Evolutionary conservation across 805 yeast genomes (phyloP).

Genomic region (Sugiyamaella floridensis): DNA sequence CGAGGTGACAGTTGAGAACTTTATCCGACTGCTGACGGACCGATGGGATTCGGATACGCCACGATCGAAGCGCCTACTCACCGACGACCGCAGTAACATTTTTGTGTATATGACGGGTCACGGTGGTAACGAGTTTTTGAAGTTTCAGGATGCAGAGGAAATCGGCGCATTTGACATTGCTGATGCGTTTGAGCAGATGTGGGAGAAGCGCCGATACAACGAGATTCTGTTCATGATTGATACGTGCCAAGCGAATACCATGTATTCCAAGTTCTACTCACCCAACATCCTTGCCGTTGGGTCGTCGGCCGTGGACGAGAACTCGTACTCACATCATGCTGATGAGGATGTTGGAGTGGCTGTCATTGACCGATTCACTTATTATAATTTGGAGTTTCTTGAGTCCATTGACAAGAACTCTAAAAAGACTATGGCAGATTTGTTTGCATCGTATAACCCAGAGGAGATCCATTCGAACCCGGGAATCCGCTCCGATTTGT

Average conservation of each 20-base stretch:
- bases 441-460: constrained; percentile 77
- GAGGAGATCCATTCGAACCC: constrained; percentile 86
- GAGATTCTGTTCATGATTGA: constrained; percentile 97
- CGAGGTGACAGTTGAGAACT: constrained; percentile 96
- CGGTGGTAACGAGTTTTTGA: constrained; percentile 95
- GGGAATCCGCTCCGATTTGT: constrained; percentile 83
- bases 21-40: constrained; percentile 85
- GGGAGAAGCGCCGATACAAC: constrained; percentile 88
- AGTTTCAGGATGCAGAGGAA: constrained; percentile 98
- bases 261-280: constrained; percentile 87
- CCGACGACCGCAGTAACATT: constrained; percentile 91
- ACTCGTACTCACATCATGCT: constrained; percentile 92
- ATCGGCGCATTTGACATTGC: constrained; percentile 93
- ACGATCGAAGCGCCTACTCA: constrained; percentile 76
- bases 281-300: constrained; percentile 93
- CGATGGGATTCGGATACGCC: constrained; percentile 96
- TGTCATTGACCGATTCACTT: constrained; percentile 93
- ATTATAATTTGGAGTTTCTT: constrained; percentile 79
- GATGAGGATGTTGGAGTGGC: constrained; percentile 97
- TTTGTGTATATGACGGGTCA: constrained; percentile 96
- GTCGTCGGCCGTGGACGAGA: constrained; percentile 77
- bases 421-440: constrained; percentile 65
- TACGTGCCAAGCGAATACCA: constrained; percentile 97
- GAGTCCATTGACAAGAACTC: constrained; percentile 77
- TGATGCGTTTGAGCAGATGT: constrained; percentile 95